Conservation (phyloP, 2,329 filamentous ascomycete species). For the Fusarium poae region DNA sequence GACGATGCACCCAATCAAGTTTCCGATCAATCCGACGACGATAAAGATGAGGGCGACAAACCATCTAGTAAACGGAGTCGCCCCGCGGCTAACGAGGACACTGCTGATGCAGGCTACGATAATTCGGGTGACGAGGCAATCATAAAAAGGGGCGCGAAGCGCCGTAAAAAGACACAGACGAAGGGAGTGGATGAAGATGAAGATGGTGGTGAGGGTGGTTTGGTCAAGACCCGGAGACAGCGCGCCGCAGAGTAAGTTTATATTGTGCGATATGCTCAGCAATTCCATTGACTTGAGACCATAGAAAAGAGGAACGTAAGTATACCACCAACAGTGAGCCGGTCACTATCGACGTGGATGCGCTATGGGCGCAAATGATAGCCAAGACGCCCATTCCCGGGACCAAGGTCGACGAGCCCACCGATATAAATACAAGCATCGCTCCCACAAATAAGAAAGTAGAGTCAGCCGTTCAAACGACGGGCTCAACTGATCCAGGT, state of each 20-base stretch:
- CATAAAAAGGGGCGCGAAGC: slow-evolving; percentile 72
- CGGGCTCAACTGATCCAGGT: slow-evolving; percentile 7
- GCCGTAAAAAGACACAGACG: slow-evolving; percentile 60
- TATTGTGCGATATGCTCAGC: background rate
- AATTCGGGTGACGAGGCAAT: slow-evolving; percentile 81
- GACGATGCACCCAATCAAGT: slow-evolving; percentile 64
- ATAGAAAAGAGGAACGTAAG: slow-evolving; percentile 69
- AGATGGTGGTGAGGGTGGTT: slow-evolving; percentile 69
- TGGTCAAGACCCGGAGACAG: slow-evolving; percentile 80
- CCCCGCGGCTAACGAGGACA: slow-evolving; percentile 38
- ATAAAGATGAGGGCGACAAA: slow-evolving; percentile 55
- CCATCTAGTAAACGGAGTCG: slow-evolving; percentile 45
- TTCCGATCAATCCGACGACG: slow-evolving; percentile 64
- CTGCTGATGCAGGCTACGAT: slow-evolving; percentile 66
- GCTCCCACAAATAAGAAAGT: slow-evolving; percentile 8
- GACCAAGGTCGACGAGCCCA: slow-evolving; percentile 16
- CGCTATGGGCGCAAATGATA: slow-evolving; percentile 76
- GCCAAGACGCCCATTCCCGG: slow-evolving; percentile 52
- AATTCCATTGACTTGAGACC: slow-evolving; percentile 20
- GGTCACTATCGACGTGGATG: slow-evolving; percentile 78
- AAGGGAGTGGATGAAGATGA: slow-evolving; percentile 58
- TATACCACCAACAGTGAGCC: slow-evolving; percentile 66
- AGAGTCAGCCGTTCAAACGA: slow-evolving; percentile 24
- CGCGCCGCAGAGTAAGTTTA: slow-evolving; percentile 71
- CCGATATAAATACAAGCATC: slow-evolving; percentile 15